Evolutionary conservation across 257 asterid genomes (phyloP).

Genomic region (Catharanthus roseus): DNA sequence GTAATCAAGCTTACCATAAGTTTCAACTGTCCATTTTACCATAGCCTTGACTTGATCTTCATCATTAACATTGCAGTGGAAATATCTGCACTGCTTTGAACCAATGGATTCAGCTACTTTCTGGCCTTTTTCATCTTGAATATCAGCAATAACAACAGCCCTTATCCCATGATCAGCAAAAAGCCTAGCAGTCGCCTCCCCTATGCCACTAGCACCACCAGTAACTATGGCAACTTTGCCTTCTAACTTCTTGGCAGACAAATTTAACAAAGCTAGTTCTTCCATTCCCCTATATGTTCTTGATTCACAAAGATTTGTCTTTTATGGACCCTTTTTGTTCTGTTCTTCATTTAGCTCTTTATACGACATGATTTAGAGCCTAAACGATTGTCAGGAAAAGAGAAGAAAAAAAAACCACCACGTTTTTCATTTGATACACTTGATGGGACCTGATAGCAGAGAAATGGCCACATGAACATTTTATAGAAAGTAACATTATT

Average conservation of each 20-base stretch:
- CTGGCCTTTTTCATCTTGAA: conserved; percentile 25
- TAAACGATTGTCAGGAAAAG: too few relatives aligned
- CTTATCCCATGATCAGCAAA: conserved; percentile 20
- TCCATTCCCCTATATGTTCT: not conserved
- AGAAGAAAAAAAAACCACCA: too few relatives aligned
- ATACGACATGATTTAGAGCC: too few relatives aligned
- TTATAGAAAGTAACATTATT: too few relatives aligned
- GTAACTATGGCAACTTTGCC: conserved; percentile 30
- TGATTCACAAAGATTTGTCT: too few relatives aligned
- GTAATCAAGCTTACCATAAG: conserved; percentile 20
- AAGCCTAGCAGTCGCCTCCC: conserved; percentile 23
- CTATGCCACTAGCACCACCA: conserved; percentile 33
- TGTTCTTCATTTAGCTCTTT: too few relatives aligned
- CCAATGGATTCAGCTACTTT: conserved; percentile 21
- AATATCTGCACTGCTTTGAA: conserved; percentile 5
- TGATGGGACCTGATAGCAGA: too few relatives aligned
- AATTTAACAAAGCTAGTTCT: not conserved
- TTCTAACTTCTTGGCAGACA: conserved; percentile 9
- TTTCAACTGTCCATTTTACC: conserved; percentile 14
- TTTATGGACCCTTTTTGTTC: too few relatives aligned
- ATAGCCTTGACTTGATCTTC: conserved; percentile 24
- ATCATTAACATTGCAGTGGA: conserved; percentile 19
- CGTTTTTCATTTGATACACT: too few relatives aligned
- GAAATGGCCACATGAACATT: too few relatives aligned
- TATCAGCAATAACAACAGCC: conserved; percentile 22